These are phyloP conservation scores for Skeletonema marinoi DNA, from an alignment of 108 stramenopile genomes.

Conservation along the genomic window DNA sequence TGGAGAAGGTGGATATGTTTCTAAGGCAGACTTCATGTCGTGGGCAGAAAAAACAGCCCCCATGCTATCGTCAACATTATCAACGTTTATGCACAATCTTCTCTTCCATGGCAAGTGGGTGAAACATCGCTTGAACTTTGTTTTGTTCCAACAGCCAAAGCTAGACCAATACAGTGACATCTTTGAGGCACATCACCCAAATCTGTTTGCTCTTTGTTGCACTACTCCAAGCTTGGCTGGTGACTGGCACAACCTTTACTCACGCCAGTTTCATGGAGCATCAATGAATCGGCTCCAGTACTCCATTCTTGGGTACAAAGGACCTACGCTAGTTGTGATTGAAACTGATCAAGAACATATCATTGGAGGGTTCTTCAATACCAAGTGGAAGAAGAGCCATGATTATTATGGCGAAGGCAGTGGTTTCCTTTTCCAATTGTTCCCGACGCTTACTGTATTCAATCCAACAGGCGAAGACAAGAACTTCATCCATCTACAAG, in stretches of 20 bases:
- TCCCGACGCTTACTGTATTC: conserved; percentile 40
- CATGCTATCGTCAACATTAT: conserved; percentile 35
- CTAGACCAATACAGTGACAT: conserved; percentile 39
- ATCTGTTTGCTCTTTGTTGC: conserved; percentile 40
- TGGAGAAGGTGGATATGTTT: conserved; percentile 22
- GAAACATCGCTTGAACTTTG: conserved; percentile 39
- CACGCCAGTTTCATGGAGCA: conserved; percentile 38
- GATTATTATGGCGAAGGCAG: conserved; percentile 44
- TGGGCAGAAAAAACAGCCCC: conserved; percentile 45
- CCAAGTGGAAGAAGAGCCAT: conserved; percentile 35
- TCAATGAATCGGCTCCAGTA: conserved; percentile 49
- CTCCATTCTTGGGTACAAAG: conserved; percentile 43
- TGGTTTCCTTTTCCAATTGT: conserved; percentile 44
- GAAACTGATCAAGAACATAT: conserved; percentile 42
- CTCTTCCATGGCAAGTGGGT: conserved; percentile 41
- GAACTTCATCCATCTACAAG: conserved; percentile 45
- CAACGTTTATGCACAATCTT: conserved; percentile 46
- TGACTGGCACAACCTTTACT: conserved; percentile 46
- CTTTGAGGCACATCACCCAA: conserved; percentile 34
- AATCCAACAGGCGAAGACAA: conserved; percentile 28
- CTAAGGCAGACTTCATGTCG: conserved; percentile 25
- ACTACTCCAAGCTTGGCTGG: conserved; percentile 36
- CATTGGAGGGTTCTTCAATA: conserved; percentile 39
- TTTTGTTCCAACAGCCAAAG: conserved; percentile 32
- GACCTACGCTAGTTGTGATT: conserved; percentile 35